Evolutionary conservation across 1,139 yeast genomes (phyloP), one percentile per base, ranked within the genome.

Genomic region (Diutina sp.): DNA sequence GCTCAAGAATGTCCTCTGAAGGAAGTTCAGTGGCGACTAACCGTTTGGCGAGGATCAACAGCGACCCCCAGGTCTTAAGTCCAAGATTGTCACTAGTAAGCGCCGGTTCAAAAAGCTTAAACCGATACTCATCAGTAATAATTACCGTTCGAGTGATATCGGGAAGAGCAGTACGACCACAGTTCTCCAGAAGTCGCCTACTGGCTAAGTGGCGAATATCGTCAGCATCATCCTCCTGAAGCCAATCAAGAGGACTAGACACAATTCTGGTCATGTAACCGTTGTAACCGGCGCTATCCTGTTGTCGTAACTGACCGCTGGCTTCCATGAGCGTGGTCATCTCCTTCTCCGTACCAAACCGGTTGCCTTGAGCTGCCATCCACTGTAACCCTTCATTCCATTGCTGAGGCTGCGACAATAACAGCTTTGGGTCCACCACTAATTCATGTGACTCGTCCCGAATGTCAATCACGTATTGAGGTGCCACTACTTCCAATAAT

Each of bases 51-150:
- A 93, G 71, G 1, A 89, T 77, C 41, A 88, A 71, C 0, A 97
- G 83, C 0, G 97, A 87, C 0, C 98, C 99, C 99, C 99, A 93
- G 0, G 99, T 93, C 62, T 91, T 90, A 66, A 90, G 76, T 0
- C 99, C 99, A 41, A 93, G 71, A 60, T 87, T 87, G 67, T 93
- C 99, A 55, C 83, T 82, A 0, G 97, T 89, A 59, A 93, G 71
- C 0, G 96, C 83, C 0, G 98, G 98, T 66, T 93, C 99, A 58
- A 78, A 77, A 44, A 93, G 69, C 30, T 66, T 29, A 12, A 50
- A 32, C 0, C 71, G 69, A 1, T 82, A 63, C 8, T 66, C 63
- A 11, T 30, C 6, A 6, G 29, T 4, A 7, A 50, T 32, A 9
- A 28, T 32, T 28, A 76, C 73, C 57, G 74, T 76, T 51, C 95